Conservation (phyloP, 495 filamentous ascomycete genomes). For the Penicillium cinerascens region DNA sequence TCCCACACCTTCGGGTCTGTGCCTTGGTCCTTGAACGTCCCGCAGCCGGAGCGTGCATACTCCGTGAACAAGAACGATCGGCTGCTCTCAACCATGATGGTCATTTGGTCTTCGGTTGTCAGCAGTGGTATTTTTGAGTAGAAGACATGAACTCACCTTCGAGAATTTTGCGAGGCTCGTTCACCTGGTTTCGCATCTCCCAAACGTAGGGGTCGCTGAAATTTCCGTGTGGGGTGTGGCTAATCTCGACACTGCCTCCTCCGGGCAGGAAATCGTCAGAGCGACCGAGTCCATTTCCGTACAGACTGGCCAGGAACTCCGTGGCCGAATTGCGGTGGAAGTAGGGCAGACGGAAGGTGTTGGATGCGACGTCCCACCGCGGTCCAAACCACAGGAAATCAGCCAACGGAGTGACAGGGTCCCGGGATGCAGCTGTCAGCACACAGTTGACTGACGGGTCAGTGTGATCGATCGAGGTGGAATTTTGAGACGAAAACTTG, state of each 20-base stretch:
- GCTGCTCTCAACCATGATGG: conserved; percentile 42
- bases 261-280: conserved; percentile 42
- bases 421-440: conserved; percentile 36
- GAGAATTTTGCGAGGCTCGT: conserved; percentile 38
- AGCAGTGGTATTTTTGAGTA: background rate
- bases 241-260: conserved; percentile 40
- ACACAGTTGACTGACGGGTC: conserved; percentile 40
- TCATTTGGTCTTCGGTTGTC: conserved; percentile 14
- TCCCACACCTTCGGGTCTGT: conserved; percentile 44
- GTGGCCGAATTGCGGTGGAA: conserved; percentile 44
- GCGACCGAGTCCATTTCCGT: conserved; percentile 38
- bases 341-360: conserved; percentile 42
- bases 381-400: conserved; percentile 46
- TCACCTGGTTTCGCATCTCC: conserved; percentile 38
- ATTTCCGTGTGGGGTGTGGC: conserved; percentile 41
- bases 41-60: conserved; percentile 36
- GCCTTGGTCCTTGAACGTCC: conserved; percentile 32
- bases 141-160: conserved; percentile 21
- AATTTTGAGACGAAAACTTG: conserved; percentile 40
- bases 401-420: conserved; percentile 33
- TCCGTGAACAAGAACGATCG: conserved; percentile 41
- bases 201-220: conserved; percentile 41
- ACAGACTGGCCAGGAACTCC: conserved; percentile 39
- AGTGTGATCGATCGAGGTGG: conserved; percentile 42
- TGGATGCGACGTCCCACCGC: conserved; percentile 41